Conservation (phyloP, 345 rosid genomes). For the Corymbia maculata region DNA sequence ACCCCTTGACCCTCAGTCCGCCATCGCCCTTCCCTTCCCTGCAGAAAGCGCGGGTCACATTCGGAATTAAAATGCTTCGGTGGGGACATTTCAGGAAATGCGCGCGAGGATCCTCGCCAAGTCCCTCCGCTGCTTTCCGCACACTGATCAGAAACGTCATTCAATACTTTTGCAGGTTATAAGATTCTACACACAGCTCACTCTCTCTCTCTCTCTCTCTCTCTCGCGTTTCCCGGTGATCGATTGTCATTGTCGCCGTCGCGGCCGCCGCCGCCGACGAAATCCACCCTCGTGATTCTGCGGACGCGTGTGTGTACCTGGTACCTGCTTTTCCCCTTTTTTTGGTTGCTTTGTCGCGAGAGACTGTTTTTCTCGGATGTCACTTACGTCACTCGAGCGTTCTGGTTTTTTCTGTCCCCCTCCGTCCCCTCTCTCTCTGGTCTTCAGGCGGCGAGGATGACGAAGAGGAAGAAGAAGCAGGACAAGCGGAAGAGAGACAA, state of each 20-base stretch:
- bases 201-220: not conserved
- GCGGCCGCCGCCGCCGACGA: not conserved
- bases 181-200: not conserved
- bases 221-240: not conserved
- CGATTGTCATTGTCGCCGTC: not conserved
- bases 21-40: not conserved
- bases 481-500: slow-evolving; percentile 2
- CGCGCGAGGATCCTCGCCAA: not conserved
- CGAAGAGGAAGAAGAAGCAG: slow-evolving; percentile 1
- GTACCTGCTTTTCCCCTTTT: not conserved
- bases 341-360: not conserved
- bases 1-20: not conserved
- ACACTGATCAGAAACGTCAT: not conserved
- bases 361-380: not conserved
- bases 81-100: not conserved
- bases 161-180: not conserved
- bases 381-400: not conserved
- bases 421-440: not conserved
- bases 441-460: not conserved
- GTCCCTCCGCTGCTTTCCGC: not conserved
- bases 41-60: not conserved
- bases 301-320: not conserved
- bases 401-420: not conserved
- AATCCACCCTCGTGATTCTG: not conserved
- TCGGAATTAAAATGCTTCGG: not conserved